Percentiles rank a stretch among this genome's conserved stretches.
Conservation (phyloP, 2,329 filamentous ascomycete genomes). For the Epichloe festucae region DNA sequence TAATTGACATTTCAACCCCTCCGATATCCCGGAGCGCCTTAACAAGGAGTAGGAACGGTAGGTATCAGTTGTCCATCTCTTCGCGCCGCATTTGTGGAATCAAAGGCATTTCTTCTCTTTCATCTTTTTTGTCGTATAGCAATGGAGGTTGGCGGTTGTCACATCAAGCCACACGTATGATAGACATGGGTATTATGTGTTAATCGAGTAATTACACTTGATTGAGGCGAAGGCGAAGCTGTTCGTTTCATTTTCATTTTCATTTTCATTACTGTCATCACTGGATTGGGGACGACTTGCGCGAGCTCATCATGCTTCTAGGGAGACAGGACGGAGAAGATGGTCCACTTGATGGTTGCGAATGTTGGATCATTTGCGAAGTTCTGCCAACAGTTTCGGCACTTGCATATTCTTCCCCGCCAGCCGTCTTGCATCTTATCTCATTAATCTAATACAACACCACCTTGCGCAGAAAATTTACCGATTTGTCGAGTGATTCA, state of each 20-base stretch:
- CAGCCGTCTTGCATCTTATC: not conserved
- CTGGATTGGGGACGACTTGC: not conserved
- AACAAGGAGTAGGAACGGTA: not conserved
- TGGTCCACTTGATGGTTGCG: not conserved
- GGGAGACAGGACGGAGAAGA: not conserved
- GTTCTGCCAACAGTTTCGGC: too few relatives aligned
- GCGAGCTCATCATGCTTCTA: not conserved
- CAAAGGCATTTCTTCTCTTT: not conserved
- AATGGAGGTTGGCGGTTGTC: not conserved
- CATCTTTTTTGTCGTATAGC: not conserved
- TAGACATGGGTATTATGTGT: slow-evolving; percentile 4
- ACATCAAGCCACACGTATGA: slow-evolving; percentile 2
- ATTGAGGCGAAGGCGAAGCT: slow-evolving; percentile 1
- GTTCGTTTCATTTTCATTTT: not conserved
- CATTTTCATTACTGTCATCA: not conserved
- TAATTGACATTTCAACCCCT: not conserved
- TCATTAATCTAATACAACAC: not conserved
- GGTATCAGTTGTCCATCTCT: not conserved
- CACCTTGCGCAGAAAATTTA: too few relatives aligned
- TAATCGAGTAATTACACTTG: not conserved
- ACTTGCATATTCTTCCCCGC: too few relatives aligned
- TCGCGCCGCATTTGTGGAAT: not conserved
- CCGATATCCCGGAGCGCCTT: not conserved
- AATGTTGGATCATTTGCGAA: not conserved
- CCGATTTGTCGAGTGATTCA: too few relatives aligned